Conservation (phyloP, 495 filamentous ascomycete species). For the Bathelium albidoporum region DNA sequence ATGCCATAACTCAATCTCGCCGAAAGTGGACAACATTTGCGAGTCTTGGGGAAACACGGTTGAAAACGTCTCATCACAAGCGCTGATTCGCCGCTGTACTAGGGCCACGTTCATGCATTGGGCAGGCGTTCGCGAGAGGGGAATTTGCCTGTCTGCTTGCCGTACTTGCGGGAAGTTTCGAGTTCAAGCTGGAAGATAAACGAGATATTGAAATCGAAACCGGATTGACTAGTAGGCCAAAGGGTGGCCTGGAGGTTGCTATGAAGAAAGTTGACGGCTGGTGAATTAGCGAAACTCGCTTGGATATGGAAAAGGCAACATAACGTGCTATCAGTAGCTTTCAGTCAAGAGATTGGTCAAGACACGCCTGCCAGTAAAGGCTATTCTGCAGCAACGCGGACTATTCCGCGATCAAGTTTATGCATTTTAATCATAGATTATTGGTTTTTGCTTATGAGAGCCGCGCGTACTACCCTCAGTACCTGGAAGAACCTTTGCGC, state of each 20-base stretch:
- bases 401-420: too few species aligned
- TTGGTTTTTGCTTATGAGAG: too few species aligned
- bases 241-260: slow-evolving; percentile 3
- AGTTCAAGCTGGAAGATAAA: slow-evolving; percentile 6
- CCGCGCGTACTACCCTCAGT: too few species aligned
- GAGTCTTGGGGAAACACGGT: too few species aligned
- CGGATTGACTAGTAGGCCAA: slow-evolving; percentile 3
- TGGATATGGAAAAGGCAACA: neutral
- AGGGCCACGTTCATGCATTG: slow-evolving; percentile 11
- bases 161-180: slow-evolving; percentile 1
- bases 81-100: neutral
- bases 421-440: too few species aligned
- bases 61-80: too few species aligned
- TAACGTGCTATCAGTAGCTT: neutral
- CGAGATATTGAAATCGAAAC: slow-evolving; percentile 5
- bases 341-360: neutral
- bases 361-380: too few species aligned
- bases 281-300: neutral
- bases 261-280: neutral
- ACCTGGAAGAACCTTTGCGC: too few species aligned
- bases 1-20: too few species aligned
- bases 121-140: slow-evolving; percentile 8
- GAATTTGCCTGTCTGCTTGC: slow-evolving; percentile 10
- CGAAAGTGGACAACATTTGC: too few species aligned
- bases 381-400: too few species aligned